phyloP scores from a whole-genome alignment of 108 stramenopile species.

The Mediolabrus comicus region DNA sequence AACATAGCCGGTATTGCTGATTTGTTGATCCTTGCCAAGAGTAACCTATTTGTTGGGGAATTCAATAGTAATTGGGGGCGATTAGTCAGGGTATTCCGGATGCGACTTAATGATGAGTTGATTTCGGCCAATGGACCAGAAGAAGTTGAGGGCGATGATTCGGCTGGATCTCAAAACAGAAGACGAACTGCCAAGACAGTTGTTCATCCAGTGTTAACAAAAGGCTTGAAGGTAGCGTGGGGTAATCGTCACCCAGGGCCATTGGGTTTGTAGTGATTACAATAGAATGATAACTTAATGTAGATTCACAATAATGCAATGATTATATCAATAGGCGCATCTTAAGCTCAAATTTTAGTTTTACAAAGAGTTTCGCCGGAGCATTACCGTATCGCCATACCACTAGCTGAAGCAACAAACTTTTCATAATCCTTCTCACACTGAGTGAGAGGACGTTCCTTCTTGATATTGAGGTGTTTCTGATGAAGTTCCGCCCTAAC shows the following conservation, averaged over 20 bases:
- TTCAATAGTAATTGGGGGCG: constrained; percentile 40
- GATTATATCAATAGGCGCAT: no score
- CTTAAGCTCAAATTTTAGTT: no score
- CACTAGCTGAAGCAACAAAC: no score
- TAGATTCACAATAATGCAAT: neutral
- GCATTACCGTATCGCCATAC: no score
- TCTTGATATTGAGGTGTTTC: no score
- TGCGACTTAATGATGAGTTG: constrained; percentile 3
- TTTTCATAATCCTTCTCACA: no score
- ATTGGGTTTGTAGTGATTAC: neutral
- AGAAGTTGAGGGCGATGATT: neutral
- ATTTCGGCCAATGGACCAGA: neutral
- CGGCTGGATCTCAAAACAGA: neutral
- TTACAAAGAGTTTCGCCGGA: no score
- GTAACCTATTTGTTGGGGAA: constrained; percentile 22
- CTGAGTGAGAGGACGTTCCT: no score
- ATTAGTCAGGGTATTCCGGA: constrained; percentile 13
- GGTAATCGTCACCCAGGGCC: neutral
- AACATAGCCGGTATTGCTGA: constrained; percentile 41
- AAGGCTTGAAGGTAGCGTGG: constrained; percentile 1
- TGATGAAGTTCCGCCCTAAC: no score
- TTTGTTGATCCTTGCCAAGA: constrained; percentile 27
- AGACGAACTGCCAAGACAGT: neutral
- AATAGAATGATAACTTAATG: neutral
- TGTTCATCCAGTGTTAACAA: neutral